Evolutionary conservation across 495 filamentous ascomycete species (phyloP).

Genomic region (Cercophora samala): DNA sequence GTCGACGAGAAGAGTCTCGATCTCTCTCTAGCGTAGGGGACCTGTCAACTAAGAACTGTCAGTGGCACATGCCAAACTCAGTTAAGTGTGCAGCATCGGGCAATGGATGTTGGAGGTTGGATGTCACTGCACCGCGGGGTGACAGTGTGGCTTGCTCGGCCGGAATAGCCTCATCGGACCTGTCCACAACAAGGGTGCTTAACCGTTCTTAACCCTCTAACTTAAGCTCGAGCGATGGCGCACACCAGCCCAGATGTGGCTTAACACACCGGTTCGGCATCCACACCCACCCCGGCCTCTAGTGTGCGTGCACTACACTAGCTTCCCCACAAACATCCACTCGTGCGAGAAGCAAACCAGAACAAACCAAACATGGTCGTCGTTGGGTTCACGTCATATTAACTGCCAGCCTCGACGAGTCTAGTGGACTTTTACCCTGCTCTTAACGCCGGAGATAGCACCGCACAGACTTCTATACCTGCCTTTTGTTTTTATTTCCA

Average conservation of each 20-base stretch:
- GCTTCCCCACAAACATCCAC: slow-evolving; percentile 15
- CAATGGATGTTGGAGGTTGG: not conserved
- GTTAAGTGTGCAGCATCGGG: slow-evolving; percentile 3
- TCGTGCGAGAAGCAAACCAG: slow-evolving; percentile 14
- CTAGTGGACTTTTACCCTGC: slow-evolving; percentile 6
- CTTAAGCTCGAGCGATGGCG: slow-evolving; percentile 1
- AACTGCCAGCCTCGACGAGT: slow-evolving; percentile 24
- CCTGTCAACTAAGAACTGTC: not conserved
- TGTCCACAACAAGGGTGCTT: not conserved
- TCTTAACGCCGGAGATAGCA: slow-evolving; percentile 12
- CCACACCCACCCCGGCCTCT: slow-evolving; percentile 1
- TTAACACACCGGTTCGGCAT: slow-evolving; percentile 12
- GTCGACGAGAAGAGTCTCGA: slow-evolving; percentile 1
- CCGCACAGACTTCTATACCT: slow-evolving; percentile 15
- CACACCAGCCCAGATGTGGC: slow-evolving; percentile 14
- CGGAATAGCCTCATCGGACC: slow-evolving; percentile 19
- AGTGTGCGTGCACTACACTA: too few species aligned
- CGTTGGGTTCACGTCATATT: slow-evolving; percentile 27
- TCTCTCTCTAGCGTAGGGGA: not conserved
- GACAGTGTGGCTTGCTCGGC: slow-evolving; percentile 21
- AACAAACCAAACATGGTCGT: slow-evolving; percentile 26
- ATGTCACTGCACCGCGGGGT: slow-evolving; percentile 3
- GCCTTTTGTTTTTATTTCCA: slow-evolving; percentile 4
- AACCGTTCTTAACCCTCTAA: not conserved
- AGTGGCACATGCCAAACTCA: slow-evolving; percentile 13